Evolutionary conservation across 257 asterid genomes (phyloP).

Genomic region (Galeopsis tetrahit): DNA sequence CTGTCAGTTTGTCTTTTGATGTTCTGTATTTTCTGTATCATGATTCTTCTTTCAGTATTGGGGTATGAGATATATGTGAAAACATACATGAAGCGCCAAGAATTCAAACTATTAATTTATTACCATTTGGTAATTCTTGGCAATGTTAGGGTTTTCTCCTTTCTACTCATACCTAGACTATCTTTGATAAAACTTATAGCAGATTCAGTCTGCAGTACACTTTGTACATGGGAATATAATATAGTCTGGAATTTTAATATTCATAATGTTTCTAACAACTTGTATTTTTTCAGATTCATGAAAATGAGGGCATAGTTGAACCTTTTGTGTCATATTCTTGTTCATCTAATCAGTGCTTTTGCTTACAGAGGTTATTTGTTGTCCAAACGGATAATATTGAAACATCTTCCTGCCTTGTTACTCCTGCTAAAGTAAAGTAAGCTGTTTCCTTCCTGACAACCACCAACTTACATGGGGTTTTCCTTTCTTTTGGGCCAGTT

Average conservation of each 20-base stretch:
- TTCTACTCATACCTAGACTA: background rate
- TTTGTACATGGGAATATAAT: background rate
- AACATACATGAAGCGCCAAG: background rate
- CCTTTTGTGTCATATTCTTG: slow-evolving; percentile 17
- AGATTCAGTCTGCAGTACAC: background rate
- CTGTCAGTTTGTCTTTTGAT: background rate
- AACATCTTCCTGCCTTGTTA: slow-evolving; percentile 82
- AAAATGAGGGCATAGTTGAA: slow-evolving; percentile 18
- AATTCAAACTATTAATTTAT: background rate
- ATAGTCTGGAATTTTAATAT: background rate
- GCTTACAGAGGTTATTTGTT: slow-evolving; percentile 77
- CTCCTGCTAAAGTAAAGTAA: slow-evolving; percentile 82
- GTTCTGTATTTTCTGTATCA: background rate
- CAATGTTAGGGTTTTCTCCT: background rate
- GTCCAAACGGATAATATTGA: slow-evolving; percentile 67
- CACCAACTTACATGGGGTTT: slow-evolving; percentile 7
- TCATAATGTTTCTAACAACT: slow-evolving; percentile 18
- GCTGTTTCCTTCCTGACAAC: slow-evolving; percentile 29
- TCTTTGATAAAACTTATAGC: slow-evolving; percentile 12
- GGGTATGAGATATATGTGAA: background rate
- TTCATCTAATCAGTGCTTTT: slow-evolving; percentile 37
- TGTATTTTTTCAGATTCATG: slow-evolving; percentile 17
- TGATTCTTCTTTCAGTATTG: background rate
- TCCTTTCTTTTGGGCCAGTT: slow-evolving; percentile 18
- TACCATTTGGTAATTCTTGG: background rate